Base-by-base conservation (phyloP, 2,329 filamentous ascomycete species). In the Rosellinia necatrix region DNA sequence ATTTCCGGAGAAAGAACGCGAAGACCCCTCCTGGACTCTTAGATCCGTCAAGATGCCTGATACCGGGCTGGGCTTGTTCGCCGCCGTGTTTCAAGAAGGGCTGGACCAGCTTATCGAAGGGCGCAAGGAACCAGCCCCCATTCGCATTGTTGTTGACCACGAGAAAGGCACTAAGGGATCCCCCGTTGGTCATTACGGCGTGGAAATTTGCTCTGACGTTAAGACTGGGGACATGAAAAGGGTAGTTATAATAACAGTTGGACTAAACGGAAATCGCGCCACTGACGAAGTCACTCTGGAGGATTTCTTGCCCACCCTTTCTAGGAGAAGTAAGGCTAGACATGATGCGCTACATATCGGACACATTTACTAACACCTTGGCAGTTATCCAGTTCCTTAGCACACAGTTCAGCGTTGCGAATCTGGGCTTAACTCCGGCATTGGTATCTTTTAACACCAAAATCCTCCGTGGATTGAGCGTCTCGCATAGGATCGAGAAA, bases 1-100 rank as follows among this genome's bases (percentile, higher is more conserved):
- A 9, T 96, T 96, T 67, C 77, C 89, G 0, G 92, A 96, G 70
- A 72, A 78, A n/a, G 91, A 96, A 75, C 85, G 92, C 56, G 91
- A 96, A 71, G 84, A 88, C 56, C 81, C 86, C 13, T 85, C 83
- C 64, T 97, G 91, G 92, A 89, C 89, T 27, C 81, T 96, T 27
- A 84, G 91, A 32, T 89, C 86, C 17, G 81, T 85, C 12, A 83
- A 81, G 56, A 81, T 86, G 70, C 79, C 81, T 32, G 88, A 87
- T 66, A 81, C 75, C 56, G 81, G 80, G 50, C 72, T 88, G 8
- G 81, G 79, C 8, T 64, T 88, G 22, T 83, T 85, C 64, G 84
- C 86, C 1, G 88, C 89, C 5, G 80, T 92, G 3, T 91, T 89
- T 56, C 87, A 92, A 64, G 87, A 91, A 67, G 83, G 81, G 0